Conservation (phyloP, 768 basidiomycete species). For the Calocybe indica region DNA sequence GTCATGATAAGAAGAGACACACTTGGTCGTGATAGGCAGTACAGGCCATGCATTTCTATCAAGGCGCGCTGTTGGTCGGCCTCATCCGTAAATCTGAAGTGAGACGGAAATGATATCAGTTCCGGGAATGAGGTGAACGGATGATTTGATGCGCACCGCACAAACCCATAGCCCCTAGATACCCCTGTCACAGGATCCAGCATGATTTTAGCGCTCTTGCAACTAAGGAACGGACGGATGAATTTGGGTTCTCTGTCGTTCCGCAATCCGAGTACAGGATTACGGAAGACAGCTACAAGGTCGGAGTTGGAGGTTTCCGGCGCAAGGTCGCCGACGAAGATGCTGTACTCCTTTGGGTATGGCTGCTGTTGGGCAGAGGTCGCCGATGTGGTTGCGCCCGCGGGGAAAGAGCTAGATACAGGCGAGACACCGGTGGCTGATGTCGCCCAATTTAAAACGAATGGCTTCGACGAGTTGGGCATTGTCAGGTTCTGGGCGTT, state of each 20-base stretch:
- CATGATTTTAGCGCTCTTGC: slow-evolving; percentile 96
- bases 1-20: slow-evolving; percentile 20
- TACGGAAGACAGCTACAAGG: slow-evolving; percentile 88
- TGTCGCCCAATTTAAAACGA: slow-evolving; percentile 75
- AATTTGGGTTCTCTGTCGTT: slow-evolving; percentile 86
- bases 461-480: slow-evolving; percentile 83
- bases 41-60: slow-evolving; percentile 88
- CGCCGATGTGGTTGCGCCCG: slow-evolving; percentile 13
- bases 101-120: slow-evolving; percentile 10
- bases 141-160: slow-evolving; percentile 42
- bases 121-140: slow-evolving; percentile 13
- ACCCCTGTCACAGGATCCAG: slow-evolving; percentile 85
- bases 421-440: slow-evolving; percentile 28
- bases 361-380: slow-evolving; percentile 39
- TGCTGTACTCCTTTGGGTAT: slow-evolving; percentile 83
- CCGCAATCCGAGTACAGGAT: slow-evolving; percentile 79
- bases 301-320: slow-evolving; percentile 94
- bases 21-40: slow-evolving; percentile 88
- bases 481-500: slow-evolving; percentile 50
- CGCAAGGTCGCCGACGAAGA: slow-evolving; percentile 92
- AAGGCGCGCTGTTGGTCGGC: slow-evolving; percentile 85
- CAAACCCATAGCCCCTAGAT: slow-evolving; percentile 89
- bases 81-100: slow-evolving; percentile 75
- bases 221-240: slow-evolving; percentile 83
- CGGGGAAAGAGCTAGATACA: slow-evolving; percentile 23